Base-by-base conservation (phyloP, 305 asterid genomes). In the Solanum hybrid region DNA sequence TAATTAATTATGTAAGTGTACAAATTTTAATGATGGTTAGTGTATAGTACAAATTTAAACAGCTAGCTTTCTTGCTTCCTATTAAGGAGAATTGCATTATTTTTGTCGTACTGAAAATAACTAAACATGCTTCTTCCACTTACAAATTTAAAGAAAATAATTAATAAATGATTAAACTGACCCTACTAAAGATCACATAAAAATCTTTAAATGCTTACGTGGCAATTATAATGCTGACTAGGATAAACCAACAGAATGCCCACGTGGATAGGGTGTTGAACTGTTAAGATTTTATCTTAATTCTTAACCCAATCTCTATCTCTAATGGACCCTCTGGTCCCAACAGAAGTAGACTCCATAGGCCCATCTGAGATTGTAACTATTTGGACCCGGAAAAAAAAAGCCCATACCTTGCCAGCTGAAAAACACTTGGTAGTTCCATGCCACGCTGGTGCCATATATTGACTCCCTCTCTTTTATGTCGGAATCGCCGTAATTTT, bases 71-170 rank as follows among this genome's bases (percentile, higher is more conserved):
- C 39, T 51, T 45, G 88, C 31, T 84, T 84, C 88, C 76, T 84
- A 17, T 29, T 9, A 51, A 84, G 88, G 41, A 24, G 41, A 84
- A 84, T 17, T 51, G 39, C 41, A 51, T 77, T 7, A 32, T 79
- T 84, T 39, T 51, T 84, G 76, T 84, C 20, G 88, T 84, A 84
- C 88, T 84, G 88, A 84, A 84, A 84, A 84, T 45, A 84, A 31
- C 88, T 51, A 45, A 84, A 84, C 76, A 84, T 84, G 41, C 41
- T 84, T 31, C 75, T 84, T 29, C 76, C 20, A 29, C 65, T 37
- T 31, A 51, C 10, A 84, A 84, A 82, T 84, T 83, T 75, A 7
- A 41, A 45, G 88, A 45, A 1, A 45, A 39, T 39, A 39, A 41
- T 1, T 57, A 57, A 15, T 32, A 83, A 84, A 32, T 51, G 22